These are phyloP conservation scores for Clarireedia paspali DNA, from an alignment of 2,329 filamentous ascomycete genomes.

Conservation along the genomic window DNA sequence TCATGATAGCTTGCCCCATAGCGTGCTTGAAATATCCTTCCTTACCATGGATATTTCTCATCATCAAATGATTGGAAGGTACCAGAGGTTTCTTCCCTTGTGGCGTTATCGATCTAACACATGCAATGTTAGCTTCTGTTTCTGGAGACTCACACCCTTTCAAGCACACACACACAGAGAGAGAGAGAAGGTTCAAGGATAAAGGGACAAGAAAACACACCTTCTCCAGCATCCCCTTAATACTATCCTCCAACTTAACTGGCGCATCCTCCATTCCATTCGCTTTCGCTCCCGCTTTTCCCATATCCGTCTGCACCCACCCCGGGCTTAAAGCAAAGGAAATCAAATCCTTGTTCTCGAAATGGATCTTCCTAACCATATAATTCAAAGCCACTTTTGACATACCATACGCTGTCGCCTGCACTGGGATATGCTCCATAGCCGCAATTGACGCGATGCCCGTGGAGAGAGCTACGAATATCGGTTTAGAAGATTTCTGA, in stretches of 20 bases:
- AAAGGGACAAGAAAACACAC: slow-evolving; percentile 1
- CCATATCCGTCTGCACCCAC: slow-evolving; percentile 28
- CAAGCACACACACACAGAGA: no score
- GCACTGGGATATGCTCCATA: slow-evolving; percentile 10
- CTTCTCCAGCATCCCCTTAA: slow-evolving; percentile 13
- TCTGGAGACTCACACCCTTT: no score
- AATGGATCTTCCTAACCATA: slow-evolving; percentile 27
- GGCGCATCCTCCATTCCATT: slow-evolving; percentile 16
- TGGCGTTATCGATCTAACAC: no score
- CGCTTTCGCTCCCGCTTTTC: slow-evolving; percentile 9
- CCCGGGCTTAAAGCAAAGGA: slow-evolving; percentile 30
- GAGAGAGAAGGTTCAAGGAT: no score
- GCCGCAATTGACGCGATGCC: slow-evolving; percentile 15
- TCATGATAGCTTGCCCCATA: no score
- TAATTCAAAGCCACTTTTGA: slow-evolving; percentile 33
- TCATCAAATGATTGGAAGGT: no score
- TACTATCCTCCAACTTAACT: slow-evolving; percentile 17
- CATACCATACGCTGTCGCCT: slow-evolving; percentile 33
- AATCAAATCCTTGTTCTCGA: slow-evolving; percentile 30
- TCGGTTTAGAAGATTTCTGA: slow-evolving; percentile 26
- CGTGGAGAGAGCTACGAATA: slow-evolving; percentile 31
- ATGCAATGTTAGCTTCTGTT: no score
- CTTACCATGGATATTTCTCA: no score
- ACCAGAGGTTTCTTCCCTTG: no score
- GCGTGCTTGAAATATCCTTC: no score